Base-by-base conservation (phyloP, 495 filamentous ascomycete genomes). In the Annulohypoxylon nitens region DNA sequence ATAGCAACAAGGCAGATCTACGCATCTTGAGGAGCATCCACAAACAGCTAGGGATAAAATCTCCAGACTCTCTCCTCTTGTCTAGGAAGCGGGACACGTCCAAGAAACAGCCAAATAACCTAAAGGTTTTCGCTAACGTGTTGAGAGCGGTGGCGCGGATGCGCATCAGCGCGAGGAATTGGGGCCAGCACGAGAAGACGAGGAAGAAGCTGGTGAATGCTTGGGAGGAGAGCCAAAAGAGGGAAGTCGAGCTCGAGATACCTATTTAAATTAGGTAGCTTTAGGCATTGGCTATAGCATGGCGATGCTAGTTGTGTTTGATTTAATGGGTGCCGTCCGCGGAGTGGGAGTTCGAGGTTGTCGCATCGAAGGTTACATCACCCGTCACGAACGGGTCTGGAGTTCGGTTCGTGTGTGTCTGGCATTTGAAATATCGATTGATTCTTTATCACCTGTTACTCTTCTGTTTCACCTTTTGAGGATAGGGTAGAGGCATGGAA, bases 1-100 rank as follows among this genome's bases (percentile, higher is more conserved):
- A 82, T 76, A 98, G 95, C 80, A 99, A 98, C 85, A 91, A 95
- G 81, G 93, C 92, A 70, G 93, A 98, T 77, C 88, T 99, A 36
- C 87, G 89, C 45, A 91, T 97, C 78, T 89, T 98, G 64, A 86
- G 89, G 66, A 87, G 91, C 65, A 97, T 97, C 70, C 83, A 82
- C 76, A 79, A 80, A 43, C 74, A 83, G 12, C 78, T 86, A 20
- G 82, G 82, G 53, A 76, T 82, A 55, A 77, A 78, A 39, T 64
- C 74, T 11, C 75, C 73, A 3, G 70, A 75, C 18, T 64, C 74
- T 20, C 70, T 80, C 41, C 64, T 71, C 34, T 20, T 64, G 26
- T 61, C 66, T 36, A 23, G 60, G 45, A 70, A 77, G 55, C 74
- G 60, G 11, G 64, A 70, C 30, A 10, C 43, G 4, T 2, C 58